Base-by-base conservation (phyloP, 805 yeast species). In the Lachancea thermotolerans region DNA sequence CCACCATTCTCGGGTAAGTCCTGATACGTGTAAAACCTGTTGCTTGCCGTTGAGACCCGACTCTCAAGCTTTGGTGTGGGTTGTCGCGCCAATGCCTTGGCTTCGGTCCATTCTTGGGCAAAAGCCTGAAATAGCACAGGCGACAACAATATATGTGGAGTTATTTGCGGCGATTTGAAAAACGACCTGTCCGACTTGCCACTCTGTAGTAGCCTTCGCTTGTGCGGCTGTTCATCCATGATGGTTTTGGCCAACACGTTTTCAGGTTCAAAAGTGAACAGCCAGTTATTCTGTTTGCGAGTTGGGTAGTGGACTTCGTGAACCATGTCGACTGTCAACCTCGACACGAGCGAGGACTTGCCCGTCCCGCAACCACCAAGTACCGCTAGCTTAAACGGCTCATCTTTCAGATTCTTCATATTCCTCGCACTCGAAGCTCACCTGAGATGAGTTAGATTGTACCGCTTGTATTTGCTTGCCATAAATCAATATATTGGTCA, bases 231-330 rank as follows among this genome's bases (percentile, higher is more conserved):
- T 35, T 71, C 72, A 51, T 78, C 82, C 25, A 78, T 49, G 2
- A 78, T 52, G 0, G 75, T 65, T 30, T 72, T 64, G 0, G 78
- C 65, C 14, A 59, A 49, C 0, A 49, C 51, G 11, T 66, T 56
- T 14, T 55, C 55, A 0, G 90, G 80, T 5, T 56, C 60, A 55
- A 70, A 84, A 15, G 77, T 78, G 48, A 81, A 71, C 34, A 83
- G 58, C 46, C 79, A 68, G 21, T 87, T 78, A 3, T 75, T 76
- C 46, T 80, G 79, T 45, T 72, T 75, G 37, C 75, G 68, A 3
- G 91, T 85, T 4, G 93, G 95, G 54, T 85, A 85, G 58, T 85
- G 82, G 0, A 84, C 83, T 47, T 82, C 89, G 41, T 78, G 70
- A 45, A 74, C 78, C 21, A 69, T 68, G 21, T 74, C 73, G 16